These are phyloP conservation scores for Waltiozyma sp. DNA, from an alignment of 1,139 yeast species.

Conservation along the genomic window DNA sequence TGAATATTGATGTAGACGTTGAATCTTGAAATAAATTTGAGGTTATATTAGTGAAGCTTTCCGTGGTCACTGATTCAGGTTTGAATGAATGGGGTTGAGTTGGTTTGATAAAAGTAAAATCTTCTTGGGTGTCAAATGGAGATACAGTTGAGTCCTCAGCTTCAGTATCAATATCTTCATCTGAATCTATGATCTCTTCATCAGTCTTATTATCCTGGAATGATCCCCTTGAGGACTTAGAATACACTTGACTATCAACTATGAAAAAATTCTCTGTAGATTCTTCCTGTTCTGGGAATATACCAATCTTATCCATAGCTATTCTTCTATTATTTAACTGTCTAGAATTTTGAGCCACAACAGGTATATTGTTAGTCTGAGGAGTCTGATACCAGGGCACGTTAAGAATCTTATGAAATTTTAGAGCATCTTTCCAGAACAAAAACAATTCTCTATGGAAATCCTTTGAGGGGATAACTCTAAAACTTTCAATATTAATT, in stretches of 20 bases:
- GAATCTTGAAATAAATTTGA: not conserved
- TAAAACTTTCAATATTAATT: constrained; percentile 9
- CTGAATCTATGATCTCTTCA: not conserved
- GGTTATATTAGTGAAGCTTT: not conserved
- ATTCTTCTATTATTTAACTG: constrained; percentile 5
- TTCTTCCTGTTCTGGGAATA: not conserved
- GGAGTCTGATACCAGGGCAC: constrained; percentile 21
- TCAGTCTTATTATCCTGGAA: not conserved
- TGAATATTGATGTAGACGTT: not conserved
- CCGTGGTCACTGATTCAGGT: not conserved
- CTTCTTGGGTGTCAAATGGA: too few relatives aligned
- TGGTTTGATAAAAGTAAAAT: too few relatives aligned
- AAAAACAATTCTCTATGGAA: constrained; percentile 12
- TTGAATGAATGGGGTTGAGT: not conserved
- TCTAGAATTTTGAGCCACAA: not conserved
- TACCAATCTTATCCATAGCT: not conserved
- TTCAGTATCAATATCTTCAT: too few relatives aligned
- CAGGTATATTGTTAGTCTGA: constrained; percentile 4
- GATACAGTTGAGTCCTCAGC: too few relatives aligned
- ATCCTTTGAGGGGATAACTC: constrained; percentile 16
- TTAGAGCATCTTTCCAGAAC: constrained; percentile 27
- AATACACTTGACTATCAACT: not conserved
- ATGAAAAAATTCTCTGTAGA: not conserved
- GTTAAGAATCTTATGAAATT: constrained; percentile 17
- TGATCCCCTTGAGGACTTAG: not conserved